Percentiles rank a stretch among this genome's conserved stretches.
Evolutionary conservation across 768 basidiomycete genomes (phyloP).

Genomic region (Lepiota venenata): DNA sequence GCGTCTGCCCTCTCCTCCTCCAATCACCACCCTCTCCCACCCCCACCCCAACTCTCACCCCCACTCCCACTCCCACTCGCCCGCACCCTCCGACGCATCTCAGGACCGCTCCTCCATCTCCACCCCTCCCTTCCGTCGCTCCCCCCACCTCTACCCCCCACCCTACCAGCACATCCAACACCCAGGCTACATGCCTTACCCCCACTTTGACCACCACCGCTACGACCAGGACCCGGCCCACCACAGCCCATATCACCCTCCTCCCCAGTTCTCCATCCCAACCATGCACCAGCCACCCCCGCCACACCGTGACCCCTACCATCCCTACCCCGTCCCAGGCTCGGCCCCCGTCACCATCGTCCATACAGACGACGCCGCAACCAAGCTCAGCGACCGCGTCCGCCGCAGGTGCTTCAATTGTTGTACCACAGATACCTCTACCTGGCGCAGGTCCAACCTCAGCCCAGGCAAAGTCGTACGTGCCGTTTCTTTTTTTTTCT

Average conservation of each 20-base stretch:
- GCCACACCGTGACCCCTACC: constrained; percentile 19
- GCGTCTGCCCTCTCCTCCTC: constrained; percentile 30
- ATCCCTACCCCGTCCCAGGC: constrained; percentile 29
- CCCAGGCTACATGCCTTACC: constrained; percentile 30
- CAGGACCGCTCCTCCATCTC: constrained; percentile 57
- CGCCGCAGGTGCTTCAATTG: constrained; percentile 81
- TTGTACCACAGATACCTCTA: constrained; percentile 80
- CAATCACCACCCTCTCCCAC: constrained; percentile 39
- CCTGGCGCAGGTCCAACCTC: constrained; percentile 75
- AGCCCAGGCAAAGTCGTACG: constrained; percentile 75
- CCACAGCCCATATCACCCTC: constrained; percentile 20
- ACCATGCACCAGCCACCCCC: constrained; percentile 12
- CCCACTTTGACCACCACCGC: constrained; percentile 24
- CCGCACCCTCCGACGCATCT: constrained; percentile 56
- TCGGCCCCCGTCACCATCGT: constrained; percentile 31
- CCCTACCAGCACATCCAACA: constrained; percentile 29
- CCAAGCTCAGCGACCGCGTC: constrained; percentile 75
- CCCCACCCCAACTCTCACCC: constrained; percentile 33
- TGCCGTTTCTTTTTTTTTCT: constrained; percentile 15
- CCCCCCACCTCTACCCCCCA: constrained; percentile 33
- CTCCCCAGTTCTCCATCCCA: constrained; percentile 17
- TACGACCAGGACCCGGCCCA: constrained; percentile 24
- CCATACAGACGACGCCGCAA: constrained; percentile 77
- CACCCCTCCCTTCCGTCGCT: constrained; percentile 52
- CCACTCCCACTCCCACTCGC: constrained; percentile 46